Evolutionary conservation across 192 early-diverging fungal species (phyloP), one percentile per base, ranked within the genome.

Genomic region (Entomortierella beljakovae): DNA sequence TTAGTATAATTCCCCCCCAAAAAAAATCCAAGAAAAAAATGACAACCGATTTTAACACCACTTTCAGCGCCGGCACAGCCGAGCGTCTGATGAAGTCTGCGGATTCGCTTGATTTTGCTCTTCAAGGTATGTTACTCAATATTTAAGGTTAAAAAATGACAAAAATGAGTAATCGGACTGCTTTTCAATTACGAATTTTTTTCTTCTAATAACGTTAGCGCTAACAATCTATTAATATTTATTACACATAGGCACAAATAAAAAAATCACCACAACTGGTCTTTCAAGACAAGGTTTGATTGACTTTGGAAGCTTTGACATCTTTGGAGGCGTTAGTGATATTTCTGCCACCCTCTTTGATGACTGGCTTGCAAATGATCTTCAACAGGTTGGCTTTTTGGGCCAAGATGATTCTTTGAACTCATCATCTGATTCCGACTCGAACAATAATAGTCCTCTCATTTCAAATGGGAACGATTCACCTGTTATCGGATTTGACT

Each of bases 311-410:
- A 43, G 59, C 57, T 62, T 79, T 7, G 75, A 79, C 31, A 59
- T 69, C 67, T 69, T 79, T 42, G 46, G 31, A 20, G 67, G 29
- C 23, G 22, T 56, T 0, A 31, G 49, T 20, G 68, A 70, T 34
- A 61, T 69, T 50, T 64, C 75, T 23, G 57, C 75, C 40, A 60
- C 61, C 50, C 75, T 79, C 62, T 79, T 87, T 37, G 86, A 87
- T 46, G 82, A 83, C 38, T 87, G 86, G 86, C 72, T 87, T n/a
- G 75, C 76, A 15, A 81, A 85, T 56, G 85, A 87, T 48, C 70
- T 87, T 7, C 67, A 80, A 25, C 83, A 83, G 53, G 79, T 77
- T 10, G 73, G 82, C 46, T 65, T 84, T 25, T 54, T 85, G 55
- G 37, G 28, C 49, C 48, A 54, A 9, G 59, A 84, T 64, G 56